A percentile compares a stretch with the other conserved stretches of the same genome.
These are phyloP conservation scores for Kickxella alabastrina DNA, from an alignment of 192 early-diverging fungal species.

Conservation along the genomic window DNA sequence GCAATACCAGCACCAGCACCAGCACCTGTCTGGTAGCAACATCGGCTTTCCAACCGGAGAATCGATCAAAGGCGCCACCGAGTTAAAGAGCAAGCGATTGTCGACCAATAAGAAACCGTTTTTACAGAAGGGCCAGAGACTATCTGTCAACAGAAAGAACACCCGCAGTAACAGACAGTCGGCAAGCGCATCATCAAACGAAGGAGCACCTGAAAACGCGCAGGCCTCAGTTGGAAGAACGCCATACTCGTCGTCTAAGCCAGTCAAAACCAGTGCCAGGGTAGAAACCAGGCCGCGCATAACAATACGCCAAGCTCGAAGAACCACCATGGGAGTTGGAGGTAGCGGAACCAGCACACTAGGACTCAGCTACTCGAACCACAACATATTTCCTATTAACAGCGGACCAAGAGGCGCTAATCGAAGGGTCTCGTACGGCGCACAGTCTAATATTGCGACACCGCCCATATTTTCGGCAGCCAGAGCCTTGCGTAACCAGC, in stretches of 20 bases:
- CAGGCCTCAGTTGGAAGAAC: not conserved
- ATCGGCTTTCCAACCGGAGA: not conserved
- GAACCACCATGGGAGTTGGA: constrained; percentile 50
- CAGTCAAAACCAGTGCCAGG: not conserved
- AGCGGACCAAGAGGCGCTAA: constrained; percentile 6
- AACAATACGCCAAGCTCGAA: constrained; percentile 13
- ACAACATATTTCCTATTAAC: constrained; percentile 46
- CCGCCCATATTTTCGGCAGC: not conserved
- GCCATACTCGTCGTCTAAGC: not conserved
- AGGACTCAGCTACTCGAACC: constrained; percentile 41
- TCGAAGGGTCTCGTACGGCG: constrained; percentile 9
- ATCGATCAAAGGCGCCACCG: not conserved
- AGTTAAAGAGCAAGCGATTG: not conserved
- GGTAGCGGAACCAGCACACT: constrained; percentile 50
- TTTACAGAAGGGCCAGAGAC: not conserved
- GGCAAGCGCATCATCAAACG: not conserved
- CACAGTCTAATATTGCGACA: constrained; percentile 8
- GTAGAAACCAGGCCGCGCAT: constrained; percentile 15
- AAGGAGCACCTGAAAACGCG: not conserved
- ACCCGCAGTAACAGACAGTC: not conserved
- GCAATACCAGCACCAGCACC: too few relatives aligned
- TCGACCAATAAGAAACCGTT: not conserved
- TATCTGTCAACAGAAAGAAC: not conserved
- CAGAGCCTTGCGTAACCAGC: not conserved
- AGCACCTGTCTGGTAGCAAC: too few relatives aligned